phyloP scores from a whole-genome alignment of 345 rosid species.

The Noccaea bulbosa region DNA sequence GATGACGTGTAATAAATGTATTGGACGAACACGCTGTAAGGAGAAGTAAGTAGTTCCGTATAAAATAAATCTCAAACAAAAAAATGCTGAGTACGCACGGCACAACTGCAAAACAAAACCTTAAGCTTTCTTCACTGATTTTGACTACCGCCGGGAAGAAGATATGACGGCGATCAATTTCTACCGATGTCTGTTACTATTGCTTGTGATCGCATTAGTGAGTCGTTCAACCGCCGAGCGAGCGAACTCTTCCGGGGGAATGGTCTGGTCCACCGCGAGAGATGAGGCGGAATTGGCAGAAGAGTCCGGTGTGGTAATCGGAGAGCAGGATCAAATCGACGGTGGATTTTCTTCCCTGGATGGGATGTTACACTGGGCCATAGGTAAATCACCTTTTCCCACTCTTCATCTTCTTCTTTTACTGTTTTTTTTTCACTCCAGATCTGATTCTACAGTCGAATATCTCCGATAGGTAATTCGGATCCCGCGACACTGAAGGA shows the following conservation, averaged over 20 bases:
- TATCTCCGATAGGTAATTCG: constrained; percentile 67
- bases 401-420: not conserved
- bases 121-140: constrained; percentile 2
- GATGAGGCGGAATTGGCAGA: constrained; percentile 64
- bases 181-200: constrained; percentile 10
- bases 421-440: not conserved
- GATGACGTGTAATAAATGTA: constrained; percentile 36
- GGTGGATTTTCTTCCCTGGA: constrained; percentile 95
- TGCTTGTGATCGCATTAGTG: constrained; percentile 29
- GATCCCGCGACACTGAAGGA: constrained; percentile 81
- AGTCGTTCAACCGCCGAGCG: constrained; percentile 45
- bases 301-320: constrained; percentile 49
- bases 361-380: constrained; percentile 96
- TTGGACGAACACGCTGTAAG: constrained; percentile 40
- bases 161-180: constrained; percentile 9
- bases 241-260: constrained; percentile 51
- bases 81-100: not conserved
- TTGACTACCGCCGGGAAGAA: constrained; percentile 21
- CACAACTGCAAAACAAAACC: constrained; percentile 19
- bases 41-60: constrained; percentile 1
- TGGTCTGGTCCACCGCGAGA: constrained; percentile 69
- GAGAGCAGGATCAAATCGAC: constrained; percentile 62
- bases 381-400: constrained; percentile 50
- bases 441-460: constrained; percentile 21
- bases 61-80: constrained; percentile 24